phyloP scores from a whole-genome alignment of 768 basidiomycete genomes.

The Leucocoprinus birnbaumii region DNA sequence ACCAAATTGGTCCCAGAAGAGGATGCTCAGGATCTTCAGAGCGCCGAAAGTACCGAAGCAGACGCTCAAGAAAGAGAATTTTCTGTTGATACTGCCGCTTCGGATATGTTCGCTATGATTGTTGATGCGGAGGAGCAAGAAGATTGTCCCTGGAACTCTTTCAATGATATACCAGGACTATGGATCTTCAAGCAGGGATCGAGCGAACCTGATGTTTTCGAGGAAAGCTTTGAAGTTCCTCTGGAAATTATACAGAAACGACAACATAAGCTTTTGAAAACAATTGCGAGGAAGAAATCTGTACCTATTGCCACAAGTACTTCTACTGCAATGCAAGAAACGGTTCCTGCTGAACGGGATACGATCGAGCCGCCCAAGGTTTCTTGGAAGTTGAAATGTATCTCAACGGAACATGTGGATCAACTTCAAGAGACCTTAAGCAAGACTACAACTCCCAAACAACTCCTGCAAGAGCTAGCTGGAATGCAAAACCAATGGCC shows the following conservation, averaged over 20 bases:
- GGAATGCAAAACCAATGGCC: slow-evolving; percentile 39
- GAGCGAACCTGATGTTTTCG: slow-evolving; percentile 27
- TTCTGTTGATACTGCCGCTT: not conserved
- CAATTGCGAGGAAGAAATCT: not conserved
- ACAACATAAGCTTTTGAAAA: slow-evolving; percentile 17
- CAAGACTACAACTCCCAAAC: slow-evolving; percentile 17
- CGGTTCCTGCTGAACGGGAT: not conserved
- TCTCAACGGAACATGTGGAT: slow-evolving; percentile 23
- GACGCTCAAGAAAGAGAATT: not conserved
- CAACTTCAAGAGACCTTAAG: slow-evolving; percentile 17
- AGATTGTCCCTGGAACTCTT: slow-evolving; percentile 16
- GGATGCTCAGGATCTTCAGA: too few relatives aligned
- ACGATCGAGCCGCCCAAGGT: slow-evolving; percentile 16
- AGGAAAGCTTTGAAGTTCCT: slow-evolving; percentile 35
- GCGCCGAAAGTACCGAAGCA: not conserved
- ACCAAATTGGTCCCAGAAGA: not conserved
- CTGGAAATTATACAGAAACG: slow-evolving; percentile 29
- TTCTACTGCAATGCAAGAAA: not conserved
- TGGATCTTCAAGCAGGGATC: slow-evolving; percentile 36
- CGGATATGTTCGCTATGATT: not conserved
- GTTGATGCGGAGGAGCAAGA: not conserved
- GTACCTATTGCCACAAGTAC: not conserved
- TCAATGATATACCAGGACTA: slow-evolving; percentile 36
- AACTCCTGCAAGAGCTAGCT: slow-evolving; percentile 21
- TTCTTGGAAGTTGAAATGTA: slow-evolving; percentile 31